phyloP scores from a whole-genome alignment of 805 yeast species.

The Alloascoidea hylecoeti region DNA sequence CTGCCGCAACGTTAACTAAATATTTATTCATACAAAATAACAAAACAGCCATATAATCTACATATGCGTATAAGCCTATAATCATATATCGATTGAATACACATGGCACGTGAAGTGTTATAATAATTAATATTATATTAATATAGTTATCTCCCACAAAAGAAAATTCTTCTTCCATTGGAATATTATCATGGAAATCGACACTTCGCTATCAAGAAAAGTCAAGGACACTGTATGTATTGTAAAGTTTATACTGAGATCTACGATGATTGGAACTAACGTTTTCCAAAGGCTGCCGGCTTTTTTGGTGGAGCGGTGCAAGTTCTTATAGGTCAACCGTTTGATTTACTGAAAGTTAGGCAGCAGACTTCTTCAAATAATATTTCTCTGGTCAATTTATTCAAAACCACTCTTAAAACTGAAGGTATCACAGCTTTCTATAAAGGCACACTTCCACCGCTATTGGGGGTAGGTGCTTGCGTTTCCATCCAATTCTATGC shows the following conservation, averaged over 20 bases:
- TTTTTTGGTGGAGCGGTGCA: slow-evolving; percentile 42
- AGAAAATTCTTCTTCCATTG: too few relatives aligned
- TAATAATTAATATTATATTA: too few relatives aligned
- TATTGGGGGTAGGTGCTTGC: slow-evolving; percentile 56
- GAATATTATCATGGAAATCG: too few relatives aligned
- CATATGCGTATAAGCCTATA: too few relatives aligned
- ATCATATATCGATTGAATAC: too few relatives aligned
- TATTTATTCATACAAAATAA: too few relatives aligned
- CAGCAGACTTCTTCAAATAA: slow-evolving; percentile 55
- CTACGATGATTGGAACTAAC: not conserved
- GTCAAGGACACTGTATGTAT: slow-evolving; percentile 30
- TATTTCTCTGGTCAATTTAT: slow-evolving; percentile 33
- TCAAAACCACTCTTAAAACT: slow-evolving; percentile 36
- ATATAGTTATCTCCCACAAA: too few relatives aligned
- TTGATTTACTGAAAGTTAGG: slow-evolving; percentile 57
- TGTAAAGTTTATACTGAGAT: slow-evolving; percentile 1
- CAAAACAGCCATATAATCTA: too few relatives aligned
- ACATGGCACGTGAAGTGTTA: too few relatives aligned
- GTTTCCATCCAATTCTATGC: slow-evolving; percentile 61
- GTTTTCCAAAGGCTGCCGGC: slow-evolving; percentile 25
- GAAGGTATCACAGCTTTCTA: slow-evolving; percentile 55
- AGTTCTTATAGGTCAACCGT: slow-evolving; percentile 49
- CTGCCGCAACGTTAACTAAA: too few relatives aligned
- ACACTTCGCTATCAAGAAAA: slow-evolving; percentile 26
- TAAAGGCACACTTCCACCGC: slow-evolving; percentile 58